Evolutionary conservation across 495 filamentous ascomycete species (phyloP).

Genomic region (Corynascus novoguineensis): DNA sequence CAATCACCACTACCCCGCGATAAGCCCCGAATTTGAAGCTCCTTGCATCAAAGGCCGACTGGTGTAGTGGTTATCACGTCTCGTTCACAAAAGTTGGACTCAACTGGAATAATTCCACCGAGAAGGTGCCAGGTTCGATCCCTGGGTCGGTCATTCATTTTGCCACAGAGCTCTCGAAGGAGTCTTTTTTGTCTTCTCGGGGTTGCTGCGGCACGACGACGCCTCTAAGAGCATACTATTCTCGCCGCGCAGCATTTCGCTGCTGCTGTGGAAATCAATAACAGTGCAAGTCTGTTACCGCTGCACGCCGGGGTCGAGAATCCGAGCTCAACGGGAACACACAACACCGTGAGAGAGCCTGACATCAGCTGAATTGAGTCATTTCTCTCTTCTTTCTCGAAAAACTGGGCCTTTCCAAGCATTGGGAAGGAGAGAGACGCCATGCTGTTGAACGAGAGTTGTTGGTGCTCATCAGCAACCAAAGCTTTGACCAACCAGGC

Average conservation of each 20-base stretch:
- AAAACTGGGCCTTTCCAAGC: background rate
- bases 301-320: too few species aligned
- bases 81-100: slow-evolving; percentile 17
- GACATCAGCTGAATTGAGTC: too few species aligned
- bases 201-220: too few species aligned
- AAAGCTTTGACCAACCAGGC: slow-evolving; percentile 23
- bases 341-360: too few species aligned
- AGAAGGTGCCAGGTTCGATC: slow-evolving; percentile 26
- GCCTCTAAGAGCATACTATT: too few species aligned
- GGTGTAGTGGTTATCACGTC: slow-evolving; percentile 28
- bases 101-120: slow-evolving; percentile 12
- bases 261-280: background rate
- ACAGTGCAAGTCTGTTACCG: too few species aligned
- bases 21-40: background rate
- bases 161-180: background rate
- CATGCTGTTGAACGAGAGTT: too few species aligned
- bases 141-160: slow-evolving; percentile 20
- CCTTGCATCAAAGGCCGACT: slow-evolving; percentile 10
- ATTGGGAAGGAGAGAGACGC: background rate
- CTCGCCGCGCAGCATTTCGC: too few species aligned
- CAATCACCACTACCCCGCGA: background rate
- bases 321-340: too few species aligned
- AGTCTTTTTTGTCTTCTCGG: too few species aligned
- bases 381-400: background rate
- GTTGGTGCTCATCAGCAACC: background rate